phyloP scores from a whole-genome alignment of 139 green algal genomes.

The Micractinium conductrix region DNA sequence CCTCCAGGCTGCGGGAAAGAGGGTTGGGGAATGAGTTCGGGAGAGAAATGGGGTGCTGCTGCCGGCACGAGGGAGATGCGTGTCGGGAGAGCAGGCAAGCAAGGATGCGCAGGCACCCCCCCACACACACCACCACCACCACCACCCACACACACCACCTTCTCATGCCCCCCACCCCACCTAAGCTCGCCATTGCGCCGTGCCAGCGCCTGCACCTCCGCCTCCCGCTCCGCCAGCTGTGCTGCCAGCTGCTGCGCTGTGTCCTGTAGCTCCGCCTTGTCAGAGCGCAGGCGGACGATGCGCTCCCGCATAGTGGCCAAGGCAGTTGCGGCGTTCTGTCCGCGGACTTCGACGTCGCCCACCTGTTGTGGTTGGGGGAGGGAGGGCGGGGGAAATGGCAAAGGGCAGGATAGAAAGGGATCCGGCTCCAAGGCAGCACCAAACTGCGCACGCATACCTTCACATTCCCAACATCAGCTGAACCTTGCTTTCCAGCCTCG shows the following conservation, averaged over 20 bases:
- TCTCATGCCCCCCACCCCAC: background rate
- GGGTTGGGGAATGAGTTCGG: background rate
- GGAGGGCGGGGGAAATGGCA: background rate
- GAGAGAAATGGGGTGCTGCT: background rate
- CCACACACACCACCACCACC: background rate
- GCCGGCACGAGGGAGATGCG: background rate
- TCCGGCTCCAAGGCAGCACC: background rate
- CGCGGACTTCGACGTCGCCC: background rate
- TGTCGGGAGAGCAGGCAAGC: background rate
- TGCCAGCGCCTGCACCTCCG: constrained; percentile 13
- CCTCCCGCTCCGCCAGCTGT: background rate
- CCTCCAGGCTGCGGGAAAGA: constrained; percentile 2
- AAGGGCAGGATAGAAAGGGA: background rate
- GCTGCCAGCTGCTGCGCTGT: background rate
- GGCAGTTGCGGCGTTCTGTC: background rate
- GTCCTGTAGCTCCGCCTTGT: constrained; percentile 12
- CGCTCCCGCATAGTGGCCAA: background rate
- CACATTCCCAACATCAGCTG: no score
- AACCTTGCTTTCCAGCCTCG: background rate
- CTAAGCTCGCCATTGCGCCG: constrained; percentile 14
- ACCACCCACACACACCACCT: background rate
- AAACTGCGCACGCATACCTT: background rate
- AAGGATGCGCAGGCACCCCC: background rate
- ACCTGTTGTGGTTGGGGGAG: background rate
- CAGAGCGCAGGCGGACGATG: background rate